Conservation (phyloP, 2,329 filamentous ascomycete genomes). For the Aspergillus pseudoglaucus region DNA sequence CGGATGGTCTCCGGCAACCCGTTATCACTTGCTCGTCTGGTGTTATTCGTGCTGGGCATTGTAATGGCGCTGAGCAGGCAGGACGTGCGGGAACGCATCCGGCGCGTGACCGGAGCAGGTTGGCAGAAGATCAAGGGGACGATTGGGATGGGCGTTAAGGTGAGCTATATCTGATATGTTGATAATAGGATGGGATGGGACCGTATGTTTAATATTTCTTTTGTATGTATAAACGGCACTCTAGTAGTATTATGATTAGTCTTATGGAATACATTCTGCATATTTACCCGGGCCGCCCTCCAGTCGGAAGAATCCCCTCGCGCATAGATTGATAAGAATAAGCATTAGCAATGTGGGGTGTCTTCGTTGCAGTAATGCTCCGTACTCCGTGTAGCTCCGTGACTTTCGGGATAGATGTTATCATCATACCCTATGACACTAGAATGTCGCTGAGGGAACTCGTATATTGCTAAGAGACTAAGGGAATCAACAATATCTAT, state of each 20-base stretch:
- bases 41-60: conserved; percentile 76
- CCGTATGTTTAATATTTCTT: conserved; percentile 1
- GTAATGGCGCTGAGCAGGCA: conserved; percentile 67
- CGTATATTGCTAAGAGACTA: too few relatives aligned
- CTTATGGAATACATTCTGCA: too few relatives aligned
- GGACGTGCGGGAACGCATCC: conserved; percentile 67
- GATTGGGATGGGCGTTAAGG: conserved; percentile 93
- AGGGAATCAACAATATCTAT: too few relatives aligned
- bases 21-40: conserved; percentile 51
- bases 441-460: too few relatives aligned
- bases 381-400: too few relatives aligned
- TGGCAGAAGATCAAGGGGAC: conserved; percentile 81
- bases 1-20: conserved; percentile 50
- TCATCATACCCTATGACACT: too few relatives aligned
- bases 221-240: conserved; percentile 9
- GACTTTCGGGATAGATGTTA: too few relatives aligned
- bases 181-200: not conserved
- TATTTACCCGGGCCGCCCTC: too few relatives aligned
- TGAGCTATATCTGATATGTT: conserved; percentile 74
- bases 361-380: too few relatives aligned
- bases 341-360: too few relatives aligned
- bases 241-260: conserved; percentile 2
- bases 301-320: too few relatives aligned
- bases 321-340: too few relatives aligned
- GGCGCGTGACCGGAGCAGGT: conserved; percentile 59